Conservation (phyloP, 257 asterid species). For the Ilex aquifolium region DNA sequence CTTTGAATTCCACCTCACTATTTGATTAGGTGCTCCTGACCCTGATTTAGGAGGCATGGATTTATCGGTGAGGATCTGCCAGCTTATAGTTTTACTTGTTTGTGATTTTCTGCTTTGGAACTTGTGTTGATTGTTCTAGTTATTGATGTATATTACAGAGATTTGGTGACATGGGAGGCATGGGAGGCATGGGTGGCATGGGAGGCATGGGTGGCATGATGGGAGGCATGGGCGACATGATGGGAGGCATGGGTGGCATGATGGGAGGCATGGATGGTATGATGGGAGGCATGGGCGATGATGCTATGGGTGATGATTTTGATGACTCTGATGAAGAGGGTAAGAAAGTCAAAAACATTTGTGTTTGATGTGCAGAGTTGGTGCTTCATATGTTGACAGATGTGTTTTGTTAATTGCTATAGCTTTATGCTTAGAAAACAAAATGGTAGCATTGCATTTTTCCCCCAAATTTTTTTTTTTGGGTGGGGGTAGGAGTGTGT, state of each 20-base stretch:
- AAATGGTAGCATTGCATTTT: too few species aligned
- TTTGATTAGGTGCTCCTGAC: conserved; percentile 60
- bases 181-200: conserved; percentile 38
- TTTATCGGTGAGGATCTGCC: conserved; percentile 58
- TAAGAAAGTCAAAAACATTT: neutral
- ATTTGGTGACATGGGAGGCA: conserved; percentile 44
- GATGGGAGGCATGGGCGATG: conserved; percentile 8
- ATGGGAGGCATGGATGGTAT: conserved; percentile 10
- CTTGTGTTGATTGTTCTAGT: conserved; percentile 15
- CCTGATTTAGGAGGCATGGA: conserved; percentile 86
- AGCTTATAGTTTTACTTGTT: neutral
- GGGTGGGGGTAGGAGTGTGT: too few species aligned
- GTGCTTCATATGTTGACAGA: too few species aligned
- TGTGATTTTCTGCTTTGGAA: neutral
- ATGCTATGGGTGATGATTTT: conserved; percentile 53
- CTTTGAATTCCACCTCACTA: conserved; percentile 1
- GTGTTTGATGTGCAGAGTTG: too few species aligned
- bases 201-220: conserved; percentile 5
- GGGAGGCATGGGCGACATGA: neutral
- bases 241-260: conserved; percentile 14
- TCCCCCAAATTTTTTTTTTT: too few species aligned
- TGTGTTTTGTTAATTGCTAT: too few species aligned
- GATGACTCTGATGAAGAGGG: conserved; percentile 46
- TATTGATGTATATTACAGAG: conserved; percentile 37
- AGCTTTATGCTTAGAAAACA: too few species aligned